These are phyloP conservation scores for Xylariomycetidae sp. DNA, from an alignment of 2,329 filamentous ascomycete species.

Conservation along the genomic window DNA sequence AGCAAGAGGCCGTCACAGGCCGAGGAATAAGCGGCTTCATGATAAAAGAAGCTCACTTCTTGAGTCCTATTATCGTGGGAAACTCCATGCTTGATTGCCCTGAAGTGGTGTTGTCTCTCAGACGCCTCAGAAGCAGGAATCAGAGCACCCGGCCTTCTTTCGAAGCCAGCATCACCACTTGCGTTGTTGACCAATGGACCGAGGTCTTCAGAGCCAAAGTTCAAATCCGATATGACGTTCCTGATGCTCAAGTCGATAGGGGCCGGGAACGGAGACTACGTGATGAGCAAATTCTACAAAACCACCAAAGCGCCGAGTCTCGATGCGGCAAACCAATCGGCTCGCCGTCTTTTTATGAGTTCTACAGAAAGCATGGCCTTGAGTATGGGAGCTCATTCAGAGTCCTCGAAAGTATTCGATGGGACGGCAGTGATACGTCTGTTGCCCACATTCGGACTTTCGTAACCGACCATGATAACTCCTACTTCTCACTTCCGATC, in stretches of 20 bases:
- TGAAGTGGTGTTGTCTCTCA: slow-evolving; percentile 17
- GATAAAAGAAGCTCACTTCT: slow-evolving; percentile 4
- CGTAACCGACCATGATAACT: not conserved
- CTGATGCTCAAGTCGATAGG: not conserved
- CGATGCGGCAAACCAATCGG: not conserved
- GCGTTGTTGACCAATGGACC: not conserved
- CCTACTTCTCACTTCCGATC: not conserved
- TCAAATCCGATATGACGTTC: not conserved
- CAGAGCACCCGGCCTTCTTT: slow-evolving; percentile 11
- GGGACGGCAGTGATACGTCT: not conserved
- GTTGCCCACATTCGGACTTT: not conserved
- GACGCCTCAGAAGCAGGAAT: slow-evolving; percentile 6
- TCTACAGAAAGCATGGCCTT: not conserved
- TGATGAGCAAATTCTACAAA: not conserved
- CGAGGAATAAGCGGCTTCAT: not conserved
- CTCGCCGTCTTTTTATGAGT: not conserved
- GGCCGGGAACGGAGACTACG: not conserved
- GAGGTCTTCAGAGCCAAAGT: slow-evolving; percentile 2
- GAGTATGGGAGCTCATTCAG: slow-evolving; percentile 1
- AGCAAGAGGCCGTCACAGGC: slow-evolving; percentile 5
- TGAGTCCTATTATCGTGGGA: slow-evolving; percentile 1
- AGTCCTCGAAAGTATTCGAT: not conserved
- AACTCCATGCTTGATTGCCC: not conserved
- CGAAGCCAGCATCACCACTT: slow-evolving; percentile 14
- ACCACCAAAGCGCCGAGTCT: not conserved